These are phyloP conservation scores for Colletotrichum eleusines DNA, from an alignment of 2,329 filamentous ascomycete genomes.

Conservation along the genomic window DNA sequence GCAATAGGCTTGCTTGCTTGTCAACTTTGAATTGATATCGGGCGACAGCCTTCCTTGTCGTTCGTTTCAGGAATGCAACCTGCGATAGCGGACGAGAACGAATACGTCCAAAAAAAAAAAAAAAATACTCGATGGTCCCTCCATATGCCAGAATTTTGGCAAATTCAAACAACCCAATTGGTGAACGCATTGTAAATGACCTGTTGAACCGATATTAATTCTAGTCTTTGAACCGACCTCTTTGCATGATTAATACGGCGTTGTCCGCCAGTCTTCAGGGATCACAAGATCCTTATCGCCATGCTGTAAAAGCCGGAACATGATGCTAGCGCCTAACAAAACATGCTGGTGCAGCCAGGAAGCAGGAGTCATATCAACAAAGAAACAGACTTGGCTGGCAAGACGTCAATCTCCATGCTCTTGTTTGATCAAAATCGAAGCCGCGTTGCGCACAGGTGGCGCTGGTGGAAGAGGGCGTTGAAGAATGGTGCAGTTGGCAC, in stretches of 20 bases:
- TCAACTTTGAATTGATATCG: not conserved
- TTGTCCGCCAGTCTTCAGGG: not conserved
- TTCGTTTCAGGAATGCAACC: not conserved
- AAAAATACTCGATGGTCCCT: not conserved
- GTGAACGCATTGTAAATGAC: not conserved
- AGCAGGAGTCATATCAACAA: not conserved
- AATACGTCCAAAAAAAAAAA: not conserved
- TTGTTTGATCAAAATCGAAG: not conserved
- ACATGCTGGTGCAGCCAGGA: not conserved
- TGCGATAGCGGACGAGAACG: constrained; percentile 3
- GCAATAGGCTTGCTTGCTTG: not conserved
- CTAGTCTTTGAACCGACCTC: not conserved
- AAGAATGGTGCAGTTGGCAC: constrained; percentile 17
- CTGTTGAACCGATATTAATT: no score
- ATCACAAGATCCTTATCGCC: not conserved
- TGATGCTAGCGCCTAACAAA: no score
- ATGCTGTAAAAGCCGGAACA: not conserved
- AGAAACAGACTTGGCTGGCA: not conserved
- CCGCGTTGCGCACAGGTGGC: not conserved
- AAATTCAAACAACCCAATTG: not conserved
- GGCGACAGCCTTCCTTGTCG: not conserved
- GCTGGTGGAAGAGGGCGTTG: constrained; percentile 1
- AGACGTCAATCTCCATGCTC: not conserved
- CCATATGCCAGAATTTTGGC: not conserved
- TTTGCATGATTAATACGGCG: no score